phyloP scores from a whole-genome alignment of 148 eudicot genomes.

The Nyssa sinensis region DNA sequence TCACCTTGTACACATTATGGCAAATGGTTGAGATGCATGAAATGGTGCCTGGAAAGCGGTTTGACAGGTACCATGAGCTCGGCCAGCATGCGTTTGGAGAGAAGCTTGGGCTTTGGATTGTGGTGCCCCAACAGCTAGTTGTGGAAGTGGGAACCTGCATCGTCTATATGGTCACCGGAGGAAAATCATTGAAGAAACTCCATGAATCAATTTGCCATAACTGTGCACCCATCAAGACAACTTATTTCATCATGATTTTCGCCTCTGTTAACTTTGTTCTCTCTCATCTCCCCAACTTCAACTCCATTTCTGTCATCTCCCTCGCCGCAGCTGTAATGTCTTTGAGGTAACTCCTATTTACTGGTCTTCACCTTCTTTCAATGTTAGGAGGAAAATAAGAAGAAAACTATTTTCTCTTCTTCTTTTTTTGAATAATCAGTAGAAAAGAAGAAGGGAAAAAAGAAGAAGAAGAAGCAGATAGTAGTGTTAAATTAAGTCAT shows the following conservation, averaged over 20 bases:
- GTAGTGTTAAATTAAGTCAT: too few species aligned
- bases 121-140: constrained; percentile 45
- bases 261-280: constrained; percentile 49
- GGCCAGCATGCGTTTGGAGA: constrained; percentile 43
- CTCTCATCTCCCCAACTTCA: constrained; percentile 54
- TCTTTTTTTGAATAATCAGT: too few species aligned
- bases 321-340: constrained; percentile 65
- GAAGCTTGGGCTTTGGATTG: constrained; percentile 43
- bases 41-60: constrained; percentile 36
- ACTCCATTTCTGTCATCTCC: constrained; percentile 53
- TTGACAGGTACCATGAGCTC: constrained; percentile 40
- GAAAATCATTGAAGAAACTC: constrained; percentile 46
- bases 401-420: too few species aligned
- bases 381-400: too few species aligned
- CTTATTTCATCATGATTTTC: constrained; percentile 52
- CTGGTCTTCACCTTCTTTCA: too few species aligned
- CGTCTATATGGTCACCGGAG: constrained; percentile 53
- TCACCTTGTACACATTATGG: constrained; percentile 36
- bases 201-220: constrained; percentile 30
- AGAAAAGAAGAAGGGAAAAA: too few species aligned
- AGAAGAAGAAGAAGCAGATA: too few species aligned
- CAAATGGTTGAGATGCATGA: constrained; percentile 49
- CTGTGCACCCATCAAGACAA: constrained; percentile 35
- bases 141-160: constrained; percentile 42
- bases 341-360: constrained; percentile 39